Percentiles rank a stretch among this genome's conserved stretches.
phyloP scores from a whole-genome alignment of 2,329 filamentous ascomycete genomes.

The Phialemonium atrogriseum region DNA sequence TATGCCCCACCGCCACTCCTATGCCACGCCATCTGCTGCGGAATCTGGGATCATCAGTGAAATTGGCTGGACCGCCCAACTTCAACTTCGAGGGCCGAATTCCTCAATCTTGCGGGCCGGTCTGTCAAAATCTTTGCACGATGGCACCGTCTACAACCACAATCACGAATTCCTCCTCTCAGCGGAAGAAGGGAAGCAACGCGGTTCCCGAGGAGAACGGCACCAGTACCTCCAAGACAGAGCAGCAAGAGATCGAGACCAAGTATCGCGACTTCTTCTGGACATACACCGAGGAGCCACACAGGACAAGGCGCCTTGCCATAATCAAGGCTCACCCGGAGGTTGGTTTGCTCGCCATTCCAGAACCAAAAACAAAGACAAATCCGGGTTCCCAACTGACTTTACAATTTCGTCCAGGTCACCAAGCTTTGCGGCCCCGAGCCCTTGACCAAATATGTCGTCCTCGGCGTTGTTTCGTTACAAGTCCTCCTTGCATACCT shows the following conservation, averaged over 20 bases:
- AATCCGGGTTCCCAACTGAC: too few species aligned
- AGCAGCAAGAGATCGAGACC: conserved; percentile 31
- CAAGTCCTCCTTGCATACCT: conserved; percentile 72
- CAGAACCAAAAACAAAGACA: too few species aligned
- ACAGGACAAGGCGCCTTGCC: conserved; percentile 78
- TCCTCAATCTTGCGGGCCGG: too few species aligned
- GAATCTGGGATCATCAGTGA: too few species aligned
- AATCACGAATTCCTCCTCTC: conserved; percentile 14
- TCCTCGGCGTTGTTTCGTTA: conserved; percentile 71
- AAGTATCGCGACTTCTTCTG: conserved; percentile 66
- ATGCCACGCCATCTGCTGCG: too few species aligned
- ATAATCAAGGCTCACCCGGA: conserved; percentile 99
- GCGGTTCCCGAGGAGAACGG: conserved; percentile 10
- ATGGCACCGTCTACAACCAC: conserved; percentile 20
- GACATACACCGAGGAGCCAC: conserved; percentile 98
- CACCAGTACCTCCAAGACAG: conserved; percentile 9
- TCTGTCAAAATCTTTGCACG: conserved; percentile 3
- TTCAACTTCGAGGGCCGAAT: too few species aligned
- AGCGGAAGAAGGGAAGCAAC: conserved; percentile 11
- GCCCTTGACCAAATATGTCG: conserved; percentile 90
- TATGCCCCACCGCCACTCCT: too few species aligned
- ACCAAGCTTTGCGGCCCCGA: conserved; percentile 96
- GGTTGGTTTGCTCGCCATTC: conserved; percentile 44
- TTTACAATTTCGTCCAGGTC: conserved; percentile 48
- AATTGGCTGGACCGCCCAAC: too few species aligned